Evolutionary conservation across 1,284 basidiomycete species (phyloP).

Genomic region (Ustilago sp.): DNA sequence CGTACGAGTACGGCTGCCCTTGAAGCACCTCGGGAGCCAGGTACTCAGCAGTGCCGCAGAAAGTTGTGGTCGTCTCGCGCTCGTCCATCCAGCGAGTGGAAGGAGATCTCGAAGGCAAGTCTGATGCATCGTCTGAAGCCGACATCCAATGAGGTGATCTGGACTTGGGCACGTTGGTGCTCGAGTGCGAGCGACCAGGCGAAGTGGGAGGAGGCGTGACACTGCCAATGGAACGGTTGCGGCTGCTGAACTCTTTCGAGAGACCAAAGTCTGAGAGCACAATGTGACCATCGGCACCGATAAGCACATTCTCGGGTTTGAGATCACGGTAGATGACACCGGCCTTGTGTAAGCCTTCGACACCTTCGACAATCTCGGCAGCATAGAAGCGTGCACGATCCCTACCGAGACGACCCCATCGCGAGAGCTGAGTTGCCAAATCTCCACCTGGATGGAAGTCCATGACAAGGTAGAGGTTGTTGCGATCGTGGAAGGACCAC

Average conservation of each 20-base stretch:
- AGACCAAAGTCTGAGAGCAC: conserved; percentile 99
- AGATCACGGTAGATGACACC: conserved; percentile 99
- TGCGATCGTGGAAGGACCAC: conserved; percentile 68
- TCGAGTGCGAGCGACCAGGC: conserved; percentile 57
- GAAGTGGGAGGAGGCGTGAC: conserved; percentile 82
- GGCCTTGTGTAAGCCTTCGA: conserved; percentile 98
- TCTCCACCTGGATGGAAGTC: conserved; percentile 97
- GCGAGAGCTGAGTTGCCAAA: conserved; percentile 81
- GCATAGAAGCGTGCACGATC: conserved; percentile 96
- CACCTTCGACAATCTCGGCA: conserved; percentile 95
- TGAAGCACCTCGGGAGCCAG: conserved; percentile 99
- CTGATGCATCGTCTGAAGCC: conserved; percentile 75
- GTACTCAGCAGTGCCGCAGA: conserved; percentile 99
- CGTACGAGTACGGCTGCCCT: conserved; percentile 94
- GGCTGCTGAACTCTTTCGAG: conserved; percentile 79
- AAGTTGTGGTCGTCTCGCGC: conserved; percentile 97
- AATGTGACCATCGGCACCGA: conserved; percentile 98
- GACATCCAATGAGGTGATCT: conserved; percentile 87
- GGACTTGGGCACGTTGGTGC: conserved; percentile 75
- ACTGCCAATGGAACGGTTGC: conserved; percentile 79
- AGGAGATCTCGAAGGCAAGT: conserved; percentile 21
- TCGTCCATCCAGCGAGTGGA: conserved; percentile 91
- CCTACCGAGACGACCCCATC: conserved; percentile 94
- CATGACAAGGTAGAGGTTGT: conserved; percentile 69
- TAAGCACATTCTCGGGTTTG: conserved; percentile 99